These are phyloP conservation scores for Calocybe cyanea DNA, from an alignment of 768 basidiomycete genomes.

Conservation along the genomic window DNA sequence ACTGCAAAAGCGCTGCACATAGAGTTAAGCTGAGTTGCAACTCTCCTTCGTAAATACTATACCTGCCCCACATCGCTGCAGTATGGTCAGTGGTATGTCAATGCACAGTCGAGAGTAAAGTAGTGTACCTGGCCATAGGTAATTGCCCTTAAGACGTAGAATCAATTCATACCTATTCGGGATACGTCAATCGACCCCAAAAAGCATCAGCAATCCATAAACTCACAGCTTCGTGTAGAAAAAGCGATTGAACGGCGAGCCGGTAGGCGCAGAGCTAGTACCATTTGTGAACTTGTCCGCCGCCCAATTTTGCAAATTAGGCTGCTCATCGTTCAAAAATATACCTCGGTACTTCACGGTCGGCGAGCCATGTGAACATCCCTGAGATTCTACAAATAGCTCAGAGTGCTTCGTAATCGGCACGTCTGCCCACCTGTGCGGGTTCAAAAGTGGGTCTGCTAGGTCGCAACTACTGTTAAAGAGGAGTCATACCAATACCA, in stretches of 20 bases:
- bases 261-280: constrained; percentile 41
- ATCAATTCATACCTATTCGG: constrained; percentile 56
- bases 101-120: neutral
- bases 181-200: neutral
- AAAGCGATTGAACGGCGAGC: constrained; percentile 57
- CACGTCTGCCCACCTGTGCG: constrained; percentile 69
- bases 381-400: constrained; percentile 40
- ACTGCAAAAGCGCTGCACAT: constrained; percentile 46
- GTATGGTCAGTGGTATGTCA: neutral
- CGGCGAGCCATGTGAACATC: constrained; percentile 58
- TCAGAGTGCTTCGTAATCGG: constrained; percentile 49
- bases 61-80: constrained; percentile 42
- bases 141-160: constrained; percentile 66
- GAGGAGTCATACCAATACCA: constrained; percentile 52
- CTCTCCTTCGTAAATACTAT: constrained; percentile 2
- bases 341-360: constrained; percentile 70
- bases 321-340: constrained; percentile 77
- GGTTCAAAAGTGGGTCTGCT: neutral
- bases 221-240: constrained; percentile 56
- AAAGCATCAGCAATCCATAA: neutral
- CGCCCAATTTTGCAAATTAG: constrained; percentile 68
- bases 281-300: constrained; percentile 65
- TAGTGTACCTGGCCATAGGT: constrained; percentile 61
- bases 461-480: neutral
- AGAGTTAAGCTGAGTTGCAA: neutral